A percentile compares a stretch with the other conserved stretches of the same genome.
Conservation (phyloP, 2,329 filamentous ascomycete genomes). For the Colletotrichum viniferum region DNA sequence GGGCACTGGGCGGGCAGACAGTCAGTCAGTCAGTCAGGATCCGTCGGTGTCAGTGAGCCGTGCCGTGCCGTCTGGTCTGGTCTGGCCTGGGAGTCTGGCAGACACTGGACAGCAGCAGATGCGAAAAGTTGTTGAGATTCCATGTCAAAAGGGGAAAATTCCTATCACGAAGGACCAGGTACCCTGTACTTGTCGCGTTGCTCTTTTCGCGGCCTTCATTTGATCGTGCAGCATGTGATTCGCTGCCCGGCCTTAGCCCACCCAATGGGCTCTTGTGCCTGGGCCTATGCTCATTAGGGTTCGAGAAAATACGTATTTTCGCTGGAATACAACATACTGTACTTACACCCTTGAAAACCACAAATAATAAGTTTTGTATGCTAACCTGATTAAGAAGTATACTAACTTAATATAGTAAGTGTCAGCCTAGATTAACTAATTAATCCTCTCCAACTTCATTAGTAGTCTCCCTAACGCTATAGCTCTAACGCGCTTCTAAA, state of each 20-base stretch:
- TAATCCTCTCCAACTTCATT: no score
- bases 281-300: constrained; percentile 18
- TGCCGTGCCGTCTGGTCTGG: not conserved
- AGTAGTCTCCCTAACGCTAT: no score
- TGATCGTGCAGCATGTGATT: constrained; percentile 23
- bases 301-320: no score
- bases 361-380: no score
- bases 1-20: not conserved
- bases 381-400: no score
- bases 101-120: not conserved
- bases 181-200: constrained; percentile 15
- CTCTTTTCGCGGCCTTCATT: constrained; percentile 15
- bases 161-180: constrained; percentile 17
- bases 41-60: not conserved
- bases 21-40: not conserved
- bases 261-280: constrained; percentile 11
- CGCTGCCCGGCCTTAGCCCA: not conserved
- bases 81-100: not conserved
- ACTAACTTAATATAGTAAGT: no score
- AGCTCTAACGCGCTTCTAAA: no score
- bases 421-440: no score
- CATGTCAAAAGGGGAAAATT: constrained; percentile 26
- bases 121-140: constrained; percentile 24
- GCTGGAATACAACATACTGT: no score
- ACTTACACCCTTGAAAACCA: no score